Conservation (phyloP, 441 rosid genomes). For the Raphanus hybrid region DNA sequence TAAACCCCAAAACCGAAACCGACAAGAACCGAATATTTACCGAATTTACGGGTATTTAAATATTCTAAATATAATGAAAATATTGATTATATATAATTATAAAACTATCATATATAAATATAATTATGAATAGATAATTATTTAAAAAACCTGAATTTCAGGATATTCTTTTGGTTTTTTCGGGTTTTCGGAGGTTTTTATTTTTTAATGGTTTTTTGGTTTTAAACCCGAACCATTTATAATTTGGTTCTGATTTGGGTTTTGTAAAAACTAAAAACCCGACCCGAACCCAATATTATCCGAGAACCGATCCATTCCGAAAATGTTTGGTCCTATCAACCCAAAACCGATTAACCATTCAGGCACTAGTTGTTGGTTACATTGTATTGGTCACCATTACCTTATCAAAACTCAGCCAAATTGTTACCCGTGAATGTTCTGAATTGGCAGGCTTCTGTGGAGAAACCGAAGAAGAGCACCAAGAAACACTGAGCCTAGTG, state of each 20-base stretch:
- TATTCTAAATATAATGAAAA: too few species aligned
- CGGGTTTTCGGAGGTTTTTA: too few species aligned
- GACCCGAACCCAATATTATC: not conserved
- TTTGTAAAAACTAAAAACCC: not conserved
- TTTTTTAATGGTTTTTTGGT: not conserved
- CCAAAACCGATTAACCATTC: not conserved
- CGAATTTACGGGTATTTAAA: not conserved
- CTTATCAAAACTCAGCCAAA: slow-evolving; percentile 2
- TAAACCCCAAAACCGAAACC: not conserved
- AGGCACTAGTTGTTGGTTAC: not conserved
- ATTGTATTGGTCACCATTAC: slow-evolving; percentile 2
- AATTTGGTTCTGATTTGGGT: not conserved
- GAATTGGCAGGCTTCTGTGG: slow-evolving; percentile 78
- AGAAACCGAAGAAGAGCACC: slow-evolving; percentile 91
- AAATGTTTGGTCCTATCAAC: not conserved
- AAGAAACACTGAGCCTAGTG: slow-evolving; percentile 72
- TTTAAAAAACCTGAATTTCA: not conserved
- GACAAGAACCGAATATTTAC: too few species aligned
- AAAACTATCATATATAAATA: too few species aligned
- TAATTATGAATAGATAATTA: too few species aligned
- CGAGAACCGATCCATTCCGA: not conserved
- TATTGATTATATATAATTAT: too few species aligned
- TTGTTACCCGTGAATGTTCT: not conserved
- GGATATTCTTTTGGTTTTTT: not conserved
- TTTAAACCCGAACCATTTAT: not conserved